A percentile compares a stretch with the other conserved stretches of the same genome.
These are phyloP conservation scores for Apiotrichum mycotoxinovorans DNA, from an alignment of 1,284 basidiomycete species.

Conservation along the genomic window DNA sequence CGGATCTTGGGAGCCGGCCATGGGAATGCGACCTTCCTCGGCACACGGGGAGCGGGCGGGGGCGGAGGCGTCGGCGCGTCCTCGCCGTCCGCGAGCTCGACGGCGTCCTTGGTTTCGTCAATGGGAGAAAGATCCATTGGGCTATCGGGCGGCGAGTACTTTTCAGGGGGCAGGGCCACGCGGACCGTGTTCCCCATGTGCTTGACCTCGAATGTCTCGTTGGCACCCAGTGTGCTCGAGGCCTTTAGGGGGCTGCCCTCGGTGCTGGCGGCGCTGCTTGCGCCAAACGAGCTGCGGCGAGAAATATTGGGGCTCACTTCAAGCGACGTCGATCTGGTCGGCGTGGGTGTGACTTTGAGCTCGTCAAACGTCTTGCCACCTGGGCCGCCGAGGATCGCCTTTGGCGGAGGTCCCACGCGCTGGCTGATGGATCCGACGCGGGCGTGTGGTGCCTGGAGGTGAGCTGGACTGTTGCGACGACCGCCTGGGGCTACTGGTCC, in stretches of 20 bases:
- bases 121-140: conserved; percentile 4
- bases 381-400: conserved; percentile 41
- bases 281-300: conserved; percentile 2
- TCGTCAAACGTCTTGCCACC: conserved; percentile 43
- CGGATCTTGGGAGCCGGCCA: conserved; percentile 11
- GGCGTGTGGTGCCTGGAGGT: not conserved
- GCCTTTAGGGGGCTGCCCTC: conserved; percentile 1
- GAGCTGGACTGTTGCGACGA: not conserved
- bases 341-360: conserved; percentile 16
- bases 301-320: not conserved
- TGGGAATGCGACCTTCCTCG: conserved; percentile 14
- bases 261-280: not conserved
- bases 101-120: not conserved
- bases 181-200: conserved; percentile 22
- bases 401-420: conserved; percentile 33
- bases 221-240: not conserved
- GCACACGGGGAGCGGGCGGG: not conserved
- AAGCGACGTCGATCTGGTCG: conserved; percentile 1
- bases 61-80: not conserved
- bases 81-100: not conserved
- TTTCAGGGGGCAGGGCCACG: conserved; percentile 24
- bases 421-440: conserved; percentile 5
- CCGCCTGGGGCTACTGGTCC: not conserved
- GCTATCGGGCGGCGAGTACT: conserved; percentile 26
- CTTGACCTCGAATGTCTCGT: conserved; percentile 12